Evolutionary conservation across 78 protist genomes (phyloP).

Genomic region (Isochrysis galbana): DNA sequence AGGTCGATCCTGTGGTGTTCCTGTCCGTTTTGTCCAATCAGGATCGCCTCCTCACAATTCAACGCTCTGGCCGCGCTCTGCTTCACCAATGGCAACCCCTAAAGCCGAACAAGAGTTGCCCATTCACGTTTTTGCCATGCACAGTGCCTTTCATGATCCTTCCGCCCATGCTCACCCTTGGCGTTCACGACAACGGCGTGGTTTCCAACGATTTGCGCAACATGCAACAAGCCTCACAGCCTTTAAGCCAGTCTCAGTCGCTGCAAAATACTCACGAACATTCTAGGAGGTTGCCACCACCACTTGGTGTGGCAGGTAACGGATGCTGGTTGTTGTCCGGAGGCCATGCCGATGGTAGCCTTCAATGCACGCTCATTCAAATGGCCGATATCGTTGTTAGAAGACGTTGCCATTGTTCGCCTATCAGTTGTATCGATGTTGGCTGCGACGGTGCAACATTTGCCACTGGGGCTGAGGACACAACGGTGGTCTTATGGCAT

Average conservation of each 20-base stretch:
- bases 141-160: background rate
- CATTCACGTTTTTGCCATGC: background rate
- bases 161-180: too few relatives aligned
- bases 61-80: background rate
- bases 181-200: too few relatives aligned
- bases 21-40: background rate
- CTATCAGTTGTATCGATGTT: background rate
- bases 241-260: background rate
- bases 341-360: background rate
- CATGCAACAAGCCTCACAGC: background rate
- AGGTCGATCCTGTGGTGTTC: background rate
- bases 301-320: too few relatives aligned
- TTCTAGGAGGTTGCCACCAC: too few relatives aligned
- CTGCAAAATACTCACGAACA: too few relatives aligned
- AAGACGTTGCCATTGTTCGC: background rate
- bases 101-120: background rate
- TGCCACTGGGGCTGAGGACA: conserved; percentile 38
- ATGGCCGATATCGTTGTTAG: background rate
- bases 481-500: conserved; percentile 16
- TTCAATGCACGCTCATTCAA: background rate
- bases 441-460: background rate
- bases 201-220: too few relatives aligned
- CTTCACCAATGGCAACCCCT: background rate
- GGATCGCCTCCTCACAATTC: background rate
- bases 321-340: conserved; percentile 5